phyloP scores from a whole-genome alignment of 495 filamentous ascomycete species.

The Penicillium coprophilum region DNA sequence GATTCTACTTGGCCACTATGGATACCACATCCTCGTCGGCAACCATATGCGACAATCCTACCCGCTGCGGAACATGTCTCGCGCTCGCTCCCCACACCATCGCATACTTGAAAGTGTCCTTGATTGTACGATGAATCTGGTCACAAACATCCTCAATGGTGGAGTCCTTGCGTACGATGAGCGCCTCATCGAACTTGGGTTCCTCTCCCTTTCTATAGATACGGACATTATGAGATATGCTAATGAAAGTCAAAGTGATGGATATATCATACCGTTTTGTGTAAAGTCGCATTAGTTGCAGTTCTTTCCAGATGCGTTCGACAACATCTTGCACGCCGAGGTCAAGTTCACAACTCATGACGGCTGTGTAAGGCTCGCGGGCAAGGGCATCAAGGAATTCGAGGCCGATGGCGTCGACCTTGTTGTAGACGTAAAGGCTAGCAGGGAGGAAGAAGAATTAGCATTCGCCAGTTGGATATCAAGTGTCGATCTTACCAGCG shows the following conservation, averaged over 20 bases:
- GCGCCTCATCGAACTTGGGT: slow-evolving; percentile 86
- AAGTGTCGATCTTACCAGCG: slow-evolving; percentile 51
- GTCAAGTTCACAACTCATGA: slow-evolving; percentile 98
- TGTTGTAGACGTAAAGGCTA: slow-evolving; percentile 99
- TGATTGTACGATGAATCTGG: slow-evolving; percentile 87
- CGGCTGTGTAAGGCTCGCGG: slow-evolving; percentile 86
- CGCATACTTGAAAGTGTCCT: slow-evolving; percentile 99
- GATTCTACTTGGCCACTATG: slow-evolving; percentile 62
- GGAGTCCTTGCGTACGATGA: slow-evolving; percentile 86
- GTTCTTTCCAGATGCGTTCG: slow-evolving; percentile 92
- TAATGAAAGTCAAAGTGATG: not conserved
- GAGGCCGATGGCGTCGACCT: slow-evolving; percentile 93
- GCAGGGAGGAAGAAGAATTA: not conserved
- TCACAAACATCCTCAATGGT: slow-evolving; percentile 98
- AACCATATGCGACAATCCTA: slow-evolving; percentile 83
- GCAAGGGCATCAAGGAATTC: slow-evolving; percentile 91
- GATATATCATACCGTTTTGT: slow-evolving; percentile 71
- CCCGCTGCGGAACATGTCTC: slow-evolving; percentile 89
- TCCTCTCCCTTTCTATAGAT: slow-evolving; percentile 72
- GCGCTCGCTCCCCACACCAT: slow-evolving; percentile 97
- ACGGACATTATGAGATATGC: slow-evolving; percentile 10
- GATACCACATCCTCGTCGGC: slow-evolving; percentile 96
- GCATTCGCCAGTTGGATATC: not conserved
- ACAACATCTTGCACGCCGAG: slow-evolving; percentile 96
- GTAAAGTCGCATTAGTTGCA: slow-evolving; percentile 88